Percentiles rank a stretch among this genome's conserved stretches.
These are phyloP conservation scores for Yamadazyma phyllophila DNA, from an alignment of 805 yeast species.

Conservation along the genomic window DNA sequence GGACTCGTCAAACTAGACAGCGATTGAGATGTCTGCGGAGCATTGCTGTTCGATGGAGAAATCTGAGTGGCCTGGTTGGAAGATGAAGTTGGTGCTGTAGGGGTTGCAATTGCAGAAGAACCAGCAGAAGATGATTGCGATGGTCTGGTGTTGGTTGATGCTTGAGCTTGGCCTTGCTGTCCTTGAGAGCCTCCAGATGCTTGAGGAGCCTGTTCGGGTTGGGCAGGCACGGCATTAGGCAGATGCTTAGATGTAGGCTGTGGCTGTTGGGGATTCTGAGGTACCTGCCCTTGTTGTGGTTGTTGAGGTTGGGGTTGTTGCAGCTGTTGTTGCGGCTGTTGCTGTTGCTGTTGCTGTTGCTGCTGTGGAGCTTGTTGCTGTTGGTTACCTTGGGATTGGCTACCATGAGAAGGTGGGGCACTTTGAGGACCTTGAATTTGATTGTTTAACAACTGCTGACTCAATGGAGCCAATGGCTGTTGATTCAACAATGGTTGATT, in stretches of 20 bases:
- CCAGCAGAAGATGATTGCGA: too few species aligned
- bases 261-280: not conserved
- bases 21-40: too few species aligned
- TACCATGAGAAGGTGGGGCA: too few species aligned
- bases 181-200: not conserved
- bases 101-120: too few species aligned
- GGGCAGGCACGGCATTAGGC: not conserved
- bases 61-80: too few species aligned
- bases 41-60: too few species aligned
- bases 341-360: constrained; percentile 1
- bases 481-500: constrained; percentile 7
- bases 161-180: constrained; percentile 3
- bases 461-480: constrained; percentile 1
- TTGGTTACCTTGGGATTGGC: too few species aligned
- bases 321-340: constrained; percentile 2
- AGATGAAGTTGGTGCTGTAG: too few species aligned
- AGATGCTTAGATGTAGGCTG: not conserved
- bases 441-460: not conserved
- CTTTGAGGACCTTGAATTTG: not conserved
- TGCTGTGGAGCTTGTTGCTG: constrained; percentile 1
- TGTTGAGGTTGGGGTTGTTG: not conserved
- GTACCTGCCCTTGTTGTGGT: not conserved
- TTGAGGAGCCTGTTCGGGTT: constrained; percentile 5
- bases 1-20: too few species aligned
- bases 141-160: not conserved